phyloP scores from a whole-genome alignment of 2,329 filamentous ascomycete species.

The Coleophoma crateriformis region DNA sequence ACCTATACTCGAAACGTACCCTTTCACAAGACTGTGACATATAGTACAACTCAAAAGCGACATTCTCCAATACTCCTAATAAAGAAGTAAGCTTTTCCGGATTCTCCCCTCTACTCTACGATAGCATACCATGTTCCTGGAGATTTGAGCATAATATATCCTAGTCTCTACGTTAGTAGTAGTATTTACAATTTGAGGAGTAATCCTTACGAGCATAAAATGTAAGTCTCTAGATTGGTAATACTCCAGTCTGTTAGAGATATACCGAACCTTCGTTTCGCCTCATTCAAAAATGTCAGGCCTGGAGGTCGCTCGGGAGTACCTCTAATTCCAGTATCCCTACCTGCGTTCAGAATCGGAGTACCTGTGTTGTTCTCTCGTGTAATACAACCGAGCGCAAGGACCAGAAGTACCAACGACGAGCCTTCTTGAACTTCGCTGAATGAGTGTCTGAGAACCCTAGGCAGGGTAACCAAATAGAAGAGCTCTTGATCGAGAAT shows the following conservation, averaged over 20 bases:
- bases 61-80: slow-evolving; percentile 1
- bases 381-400: not conserved
- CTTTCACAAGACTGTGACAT: not conserved
- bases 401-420: not conserved
- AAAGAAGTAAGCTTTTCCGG: not conserved
- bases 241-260: not conserved
- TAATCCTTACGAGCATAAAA: slow-evolving; percentile 1
- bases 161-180: too few species aligned
- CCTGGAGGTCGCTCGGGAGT: not conserved
- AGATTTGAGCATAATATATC: slow-evolving; percentile 2
- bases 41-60: not conserved
- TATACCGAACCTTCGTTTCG: not conserved
- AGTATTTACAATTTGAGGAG: not conserved
- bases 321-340: not conserved
- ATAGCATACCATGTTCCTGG: not conserved
- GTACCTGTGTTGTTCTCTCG: not conserved
- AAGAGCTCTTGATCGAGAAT: not conserved
- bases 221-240: not conserved
- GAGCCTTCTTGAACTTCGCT: not conserved
- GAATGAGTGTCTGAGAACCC: not conserved
- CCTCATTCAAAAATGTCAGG: slow-evolving; percentile 1
- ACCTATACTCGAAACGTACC: not conserved
- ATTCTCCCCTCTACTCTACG: too few species aligned
- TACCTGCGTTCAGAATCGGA: not conserved
- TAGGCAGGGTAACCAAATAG: not conserved